These are phyloP conservation scores for Fusarium chuoi DNA, from an alignment of 2,329 filamentous ascomycete genomes.

Conservation along the genomic window DNA sequence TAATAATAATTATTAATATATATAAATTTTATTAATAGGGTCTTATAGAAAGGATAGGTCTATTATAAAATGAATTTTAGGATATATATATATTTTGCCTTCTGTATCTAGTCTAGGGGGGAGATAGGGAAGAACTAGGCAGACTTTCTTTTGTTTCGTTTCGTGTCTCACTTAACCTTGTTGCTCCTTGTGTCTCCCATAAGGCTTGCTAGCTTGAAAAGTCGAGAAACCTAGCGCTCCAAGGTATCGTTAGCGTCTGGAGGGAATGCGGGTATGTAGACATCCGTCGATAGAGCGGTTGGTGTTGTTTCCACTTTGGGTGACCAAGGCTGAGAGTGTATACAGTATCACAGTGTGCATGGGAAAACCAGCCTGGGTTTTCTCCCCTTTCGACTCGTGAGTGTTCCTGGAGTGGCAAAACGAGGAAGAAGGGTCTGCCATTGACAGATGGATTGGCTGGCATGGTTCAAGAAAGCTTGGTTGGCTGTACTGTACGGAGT, in stretches of 20 bases:
- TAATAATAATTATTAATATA: no score
- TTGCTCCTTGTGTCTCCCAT: constrained; percentile 8
- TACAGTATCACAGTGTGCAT: constrained; percentile 21
- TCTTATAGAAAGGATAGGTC: no score
- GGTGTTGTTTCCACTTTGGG: constrained; percentile 7
- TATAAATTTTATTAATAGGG: no score
- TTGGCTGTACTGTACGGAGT: neutral
- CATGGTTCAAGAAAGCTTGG: neutral
- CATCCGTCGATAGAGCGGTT: constrained; percentile 16
- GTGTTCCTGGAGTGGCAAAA: constrained; percentile 17
- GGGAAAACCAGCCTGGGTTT: neutral
- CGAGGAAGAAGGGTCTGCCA: neutral
- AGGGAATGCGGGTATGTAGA: constrained; percentile 28
- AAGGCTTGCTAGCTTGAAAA: constrained; percentile 33
- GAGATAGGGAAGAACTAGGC: neutral
- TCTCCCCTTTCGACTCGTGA: neutral
- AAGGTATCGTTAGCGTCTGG: constrained; percentile 10
- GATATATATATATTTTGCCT: no score
- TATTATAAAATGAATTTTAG: no score
- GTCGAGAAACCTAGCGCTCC: neutral
- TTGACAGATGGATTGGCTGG: neutral
- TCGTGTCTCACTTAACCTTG: constrained; percentile 29
- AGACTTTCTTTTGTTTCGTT: constrained; percentile 27
- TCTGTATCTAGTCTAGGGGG: no score
- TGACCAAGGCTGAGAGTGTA: constrained; percentile 14